Evolutionary conservation across 768 basidiomycete genomes (phyloP).

Genomic region (Phallus indusiatus): DNA sequence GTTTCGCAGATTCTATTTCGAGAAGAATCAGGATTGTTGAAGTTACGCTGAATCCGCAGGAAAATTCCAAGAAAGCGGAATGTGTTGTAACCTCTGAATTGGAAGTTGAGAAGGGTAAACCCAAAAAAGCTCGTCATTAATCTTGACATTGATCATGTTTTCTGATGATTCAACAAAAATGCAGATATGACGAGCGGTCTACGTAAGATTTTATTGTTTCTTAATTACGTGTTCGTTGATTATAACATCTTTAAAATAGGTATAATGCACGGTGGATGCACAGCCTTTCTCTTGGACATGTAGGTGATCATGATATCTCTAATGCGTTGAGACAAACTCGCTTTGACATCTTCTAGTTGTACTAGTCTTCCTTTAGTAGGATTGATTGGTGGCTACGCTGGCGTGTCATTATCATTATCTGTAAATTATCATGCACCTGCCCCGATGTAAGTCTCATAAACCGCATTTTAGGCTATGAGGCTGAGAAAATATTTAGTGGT

Average conservation of each 20-base stretch:
- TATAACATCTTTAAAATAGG: background rate
- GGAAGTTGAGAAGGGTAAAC: background rate
- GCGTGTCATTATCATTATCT: slow-evolving; percentile 2
- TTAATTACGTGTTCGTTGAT: background rate
- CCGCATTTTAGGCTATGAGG: background rate
- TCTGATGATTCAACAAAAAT: background rate
- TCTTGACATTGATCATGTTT: background rate
- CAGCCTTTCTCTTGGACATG: slow-evolving; percentile 6
- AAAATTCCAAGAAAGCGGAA: background rate
- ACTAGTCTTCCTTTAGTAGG: slow-evolving; percentile 1
- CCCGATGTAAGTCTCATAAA: background rate
- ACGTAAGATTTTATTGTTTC: background rate
- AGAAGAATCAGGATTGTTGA: background rate
- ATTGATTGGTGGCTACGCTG: background rate
- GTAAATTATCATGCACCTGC: slow-evolving; percentile 7
- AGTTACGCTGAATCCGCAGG: background rate
- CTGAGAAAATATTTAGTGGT: background rate
- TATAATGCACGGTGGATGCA: slow-evolving; percentile 7
- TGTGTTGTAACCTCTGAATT: slow-evolving; percentile 1
- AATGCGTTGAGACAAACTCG: background rate
- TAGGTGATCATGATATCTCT: background rate
- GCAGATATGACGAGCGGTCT: slow-evolving; percentile 5
- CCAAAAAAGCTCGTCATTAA: background rate
- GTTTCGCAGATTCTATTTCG: background rate
- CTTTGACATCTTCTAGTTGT: background rate